phyloP scores from a whole-genome alignment of 1,284 basidiomycete species.

The Exsudoporus floridanus region DNA sequence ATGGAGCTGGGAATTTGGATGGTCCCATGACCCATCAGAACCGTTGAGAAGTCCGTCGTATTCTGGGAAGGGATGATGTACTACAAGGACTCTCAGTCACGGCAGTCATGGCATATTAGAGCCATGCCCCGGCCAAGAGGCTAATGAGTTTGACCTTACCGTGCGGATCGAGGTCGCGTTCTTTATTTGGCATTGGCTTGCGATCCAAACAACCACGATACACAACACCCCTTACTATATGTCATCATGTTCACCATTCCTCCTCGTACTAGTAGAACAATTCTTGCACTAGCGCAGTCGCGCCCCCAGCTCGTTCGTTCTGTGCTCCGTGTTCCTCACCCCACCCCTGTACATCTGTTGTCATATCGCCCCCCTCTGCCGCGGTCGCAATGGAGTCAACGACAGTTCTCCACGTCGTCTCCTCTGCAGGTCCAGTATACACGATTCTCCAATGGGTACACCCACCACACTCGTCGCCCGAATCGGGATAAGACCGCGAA shows the following conservation, averaged over 20 bases:
- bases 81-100: not conserved
- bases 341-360: not conserved
- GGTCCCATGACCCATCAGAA: not conserved
- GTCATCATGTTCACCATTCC: constrained; percentile 10
- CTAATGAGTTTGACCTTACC: not conserved
- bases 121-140: not conserved
- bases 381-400: constrained; percentile 4
- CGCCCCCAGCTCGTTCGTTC: not conserved
- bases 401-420: constrained; percentile 26
- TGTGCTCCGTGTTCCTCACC: not conserved
- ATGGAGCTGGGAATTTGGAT: constrained; percentile 11
- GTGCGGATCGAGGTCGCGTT: too few relatives aligned
- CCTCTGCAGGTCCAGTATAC: constrained; percentile 25
- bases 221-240: not conserved
- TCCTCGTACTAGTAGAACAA: constrained; percentile 6
- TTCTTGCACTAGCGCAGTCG: constrained; percentile 2
- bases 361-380: not conserved
- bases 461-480: constrained; percentile 8
- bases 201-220: constrained; percentile 15
- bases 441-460: constrained; percentile 24
- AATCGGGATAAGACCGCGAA: constrained; percentile 12
- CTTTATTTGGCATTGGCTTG: constrained; percentile 21
- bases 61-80: not conserved
- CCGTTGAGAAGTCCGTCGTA: not conserved
- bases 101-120: too few relatives aligned